Evolutionary conservation across 352 stramenopile genomes (phyloP).

Genomic region (Globisporangium abappressorium): DNA sequence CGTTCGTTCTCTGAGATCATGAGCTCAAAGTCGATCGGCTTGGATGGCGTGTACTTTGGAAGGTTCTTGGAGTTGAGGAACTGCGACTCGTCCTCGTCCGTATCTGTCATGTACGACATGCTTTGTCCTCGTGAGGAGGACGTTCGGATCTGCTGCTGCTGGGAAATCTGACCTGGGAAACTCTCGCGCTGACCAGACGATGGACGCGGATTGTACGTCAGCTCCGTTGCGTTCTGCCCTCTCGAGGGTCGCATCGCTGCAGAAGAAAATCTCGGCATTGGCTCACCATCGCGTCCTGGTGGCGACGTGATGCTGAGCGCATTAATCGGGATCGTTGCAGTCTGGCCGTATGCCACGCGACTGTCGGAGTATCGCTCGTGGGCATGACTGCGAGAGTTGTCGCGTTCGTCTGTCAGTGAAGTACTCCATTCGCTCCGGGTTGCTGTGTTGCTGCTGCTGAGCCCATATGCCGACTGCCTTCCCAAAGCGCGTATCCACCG

Average conservation of each 20-base stretch:
- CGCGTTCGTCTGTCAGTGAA: constrained; percentile 5
- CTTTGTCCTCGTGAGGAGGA: constrained; percentile 6
- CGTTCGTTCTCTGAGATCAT: constrained; percentile 59
- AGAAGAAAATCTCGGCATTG: constrained; percentile 3
- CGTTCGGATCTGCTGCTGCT: neutral
- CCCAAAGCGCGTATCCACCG: constrained; percentile 63
- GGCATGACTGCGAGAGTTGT: neutral
- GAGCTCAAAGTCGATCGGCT: constrained; percentile 35
- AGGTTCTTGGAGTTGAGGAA: constrained; percentile 10
- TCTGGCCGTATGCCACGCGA: constrained; percentile 18
- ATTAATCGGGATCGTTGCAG: constrained; percentile 7
- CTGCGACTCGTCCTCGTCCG: constrained; percentile 12
- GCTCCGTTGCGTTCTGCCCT: constrained; percentile 13
- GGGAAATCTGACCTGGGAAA: neutral
- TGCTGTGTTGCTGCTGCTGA: constrained; percentile 3
- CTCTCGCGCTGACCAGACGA: constrained; percentile 5
- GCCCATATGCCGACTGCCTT: constrained; percentile 37
- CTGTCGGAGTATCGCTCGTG: constrained; percentile 23
- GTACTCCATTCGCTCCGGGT: neutral
- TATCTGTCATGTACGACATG: constrained; percentile 8
- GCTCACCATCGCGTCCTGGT: neutral
- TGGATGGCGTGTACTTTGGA: constrained; percentile 33
- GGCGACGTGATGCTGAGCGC: constrained; percentile 7
- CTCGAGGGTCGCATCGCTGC: constrained; percentile 1
- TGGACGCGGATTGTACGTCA: constrained; percentile 12